Evolutionary conservation across 805 yeast species (phyloP).

Genomic region (Schwanniomyces occidentalis): DNA sequence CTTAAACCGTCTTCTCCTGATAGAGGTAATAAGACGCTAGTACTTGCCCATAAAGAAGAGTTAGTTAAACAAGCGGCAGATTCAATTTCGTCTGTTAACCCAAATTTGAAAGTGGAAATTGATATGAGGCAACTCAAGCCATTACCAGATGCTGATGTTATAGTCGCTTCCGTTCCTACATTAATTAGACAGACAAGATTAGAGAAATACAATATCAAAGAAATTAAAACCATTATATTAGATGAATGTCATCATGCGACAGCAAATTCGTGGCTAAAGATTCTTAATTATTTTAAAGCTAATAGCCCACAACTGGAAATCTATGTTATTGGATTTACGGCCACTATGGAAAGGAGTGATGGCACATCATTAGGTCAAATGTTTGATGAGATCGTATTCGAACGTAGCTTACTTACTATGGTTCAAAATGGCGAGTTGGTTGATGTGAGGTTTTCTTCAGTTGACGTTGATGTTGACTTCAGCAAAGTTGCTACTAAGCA

Average conservation of each 20-base stretch:
- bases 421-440: slow-evolving; percentile 67
- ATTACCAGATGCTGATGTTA: slow-evolving; percentile 52
- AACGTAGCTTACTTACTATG: slow-evolving; percentile 64
- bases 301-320: slow-evolving; percentile 39
- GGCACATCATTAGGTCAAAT: slow-evolving; percentile 54
- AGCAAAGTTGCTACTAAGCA: slow-evolving; percentile 24
- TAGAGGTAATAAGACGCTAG: slow-evolving; percentile 45
- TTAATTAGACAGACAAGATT: slow-evolving; percentile 50
- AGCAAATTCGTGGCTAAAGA: slow-evolving; percentile 61
- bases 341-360: slow-evolving; percentile 82
- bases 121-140: slow-evolving; percentile 66
- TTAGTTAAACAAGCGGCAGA: slow-evolving; percentile 67
- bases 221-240: slow-evolving; percentile 71
- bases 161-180: slow-evolving; percentile 78
- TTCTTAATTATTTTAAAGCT: slow-evolving; percentile 62
- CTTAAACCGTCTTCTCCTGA: slow-evolving; percentile 29
- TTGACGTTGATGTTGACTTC: slow-evolving; percentile 50
- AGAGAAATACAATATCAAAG: slow-evolving; percentile 51
- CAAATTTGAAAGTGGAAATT: slow-evolving; percentile 53
- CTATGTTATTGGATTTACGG: slow-evolving; percentile 81
- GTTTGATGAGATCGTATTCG: slow-evolving; percentile 75
- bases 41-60: slow-evolving; percentile 82
- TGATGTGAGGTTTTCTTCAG: slow-evolving; percentile 64
- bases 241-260: slow-evolving; percentile 96
- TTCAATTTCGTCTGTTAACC: slow-evolving; percentile 48